phyloP scores from a whole-genome alignment of 2,329 filamentous ascomycete genomes.

The Aciculosporium take region DNA sequence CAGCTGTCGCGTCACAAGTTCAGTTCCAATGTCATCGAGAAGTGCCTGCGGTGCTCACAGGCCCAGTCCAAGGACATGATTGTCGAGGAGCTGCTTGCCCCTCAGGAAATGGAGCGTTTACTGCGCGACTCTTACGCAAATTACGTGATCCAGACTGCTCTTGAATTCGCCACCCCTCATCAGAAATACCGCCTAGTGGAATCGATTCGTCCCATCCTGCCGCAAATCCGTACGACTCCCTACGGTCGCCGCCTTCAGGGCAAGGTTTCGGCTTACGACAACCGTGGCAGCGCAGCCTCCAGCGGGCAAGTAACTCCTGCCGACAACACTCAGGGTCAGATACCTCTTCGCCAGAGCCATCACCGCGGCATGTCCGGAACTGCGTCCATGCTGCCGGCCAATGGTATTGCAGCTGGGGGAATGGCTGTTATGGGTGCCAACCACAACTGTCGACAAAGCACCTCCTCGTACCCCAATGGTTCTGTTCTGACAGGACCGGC shows the following conservation, averaged over 20 bases:
- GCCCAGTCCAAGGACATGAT: slow-evolving; percentile 62
- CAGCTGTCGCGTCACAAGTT: slow-evolving; percentile 88
- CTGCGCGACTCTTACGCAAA: slow-evolving; percentile 90
- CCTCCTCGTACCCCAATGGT: slow-evolving; percentile 21
- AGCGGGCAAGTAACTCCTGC: slow-evolving; percentile 38
- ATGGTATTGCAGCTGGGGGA: slow-evolving; percentile 14
- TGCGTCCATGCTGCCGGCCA: slow-evolving; percentile 20
- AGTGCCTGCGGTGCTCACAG: slow-evolving; percentile 75
- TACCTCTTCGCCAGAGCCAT: slow-evolving; percentile 31
- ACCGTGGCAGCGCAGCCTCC: slow-evolving; percentile 25
- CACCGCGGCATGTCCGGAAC: slow-evolving; percentile 28
- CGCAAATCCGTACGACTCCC: slow-evolving; percentile 75
- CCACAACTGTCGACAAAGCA: slow-evolving; percentile 18
- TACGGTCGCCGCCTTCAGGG: slow-evolving; percentile 87
- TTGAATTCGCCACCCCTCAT: slow-evolving; percentile 65
- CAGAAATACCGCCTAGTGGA: slow-evolving; percentile 69
- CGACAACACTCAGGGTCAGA: slow-evolving; percentile 40
- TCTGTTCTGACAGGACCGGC: slow-evolving; percentile 18
- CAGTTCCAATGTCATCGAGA: slow-evolving; percentile 97
- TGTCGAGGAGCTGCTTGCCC: slow-evolving; percentile 64
- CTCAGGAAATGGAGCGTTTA: slow-evolving; percentile 71
- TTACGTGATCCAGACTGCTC: slow-evolving; percentile 93
- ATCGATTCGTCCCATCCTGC: slow-evolving; percentile 69
- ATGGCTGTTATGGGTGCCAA: slow-evolving; percentile 9
- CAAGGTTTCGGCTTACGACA: slow-evolving; percentile 59